phyloP scores from a whole-genome alignment of 192 early-diverging fungal species.

The Martensiomyces pterosporus region DNA sequence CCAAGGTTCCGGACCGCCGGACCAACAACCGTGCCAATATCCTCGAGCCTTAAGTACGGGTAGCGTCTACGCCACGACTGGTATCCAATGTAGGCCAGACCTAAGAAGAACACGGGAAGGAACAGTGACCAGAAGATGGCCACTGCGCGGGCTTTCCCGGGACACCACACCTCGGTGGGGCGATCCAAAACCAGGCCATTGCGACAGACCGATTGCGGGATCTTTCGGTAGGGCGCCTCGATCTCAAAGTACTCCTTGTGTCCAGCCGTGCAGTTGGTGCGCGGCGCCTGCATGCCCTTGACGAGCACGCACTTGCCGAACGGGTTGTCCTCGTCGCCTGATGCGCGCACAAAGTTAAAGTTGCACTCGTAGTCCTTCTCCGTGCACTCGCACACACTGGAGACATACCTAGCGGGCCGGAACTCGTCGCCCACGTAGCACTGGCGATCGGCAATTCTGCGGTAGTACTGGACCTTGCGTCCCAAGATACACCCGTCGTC shows the following conservation, averaged over 20 bases:
- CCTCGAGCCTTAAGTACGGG: slow-evolving; percentile 43
- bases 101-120: slow-evolving; percentile 30
- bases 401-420: slow-evolving; percentile 52
- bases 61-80: slow-evolving; percentile 36
- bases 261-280: slow-evolving; percentile 53
- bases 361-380: slow-evolving; percentile 87
- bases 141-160: slow-evolving; percentile 51
- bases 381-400: slow-evolving; percentile 69
- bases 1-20: slow-evolving; percentile 19
- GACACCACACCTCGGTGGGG: slow-evolving; percentile 61
- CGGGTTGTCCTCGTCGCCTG: slow-evolving; percentile 9
- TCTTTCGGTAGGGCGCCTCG: slow-evolving; percentile 83
- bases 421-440: slow-evolving; percentile 78
- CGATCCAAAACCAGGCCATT: slow-evolving; percentile 62
- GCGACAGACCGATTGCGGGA: slow-evolving; percentile 77
- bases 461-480: slow-evolving; percentile 64
- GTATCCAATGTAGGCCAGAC: slow-evolving; percentile 37
- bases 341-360: slow-evolving; percentile 72
- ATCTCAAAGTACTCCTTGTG: slow-evolving; percentile 61
- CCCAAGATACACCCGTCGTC: slow-evolving; percentile 63
- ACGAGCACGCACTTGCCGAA: slow-evolving; percentile 62
- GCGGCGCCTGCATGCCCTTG: slow-evolving; percentile 52
- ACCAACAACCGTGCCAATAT: slow-evolving; percentile 29
- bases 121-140: slow-evolving; percentile 40
- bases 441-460: slow-evolving; percentile 59